Conservation (phyloP, 306 rosid species). For the Lupinus albus region DNA sequence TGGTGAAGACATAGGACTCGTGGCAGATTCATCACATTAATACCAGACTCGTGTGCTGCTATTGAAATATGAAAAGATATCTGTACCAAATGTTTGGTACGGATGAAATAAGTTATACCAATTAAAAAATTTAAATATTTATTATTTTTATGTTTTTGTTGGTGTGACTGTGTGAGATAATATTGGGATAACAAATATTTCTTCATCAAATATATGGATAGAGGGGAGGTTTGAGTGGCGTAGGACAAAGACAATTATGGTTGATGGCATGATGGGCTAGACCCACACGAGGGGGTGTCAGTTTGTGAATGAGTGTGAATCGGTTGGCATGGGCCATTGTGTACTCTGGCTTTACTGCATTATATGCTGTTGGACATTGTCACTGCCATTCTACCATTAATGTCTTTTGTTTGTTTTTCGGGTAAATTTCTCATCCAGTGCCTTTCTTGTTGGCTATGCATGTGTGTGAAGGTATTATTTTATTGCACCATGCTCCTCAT, state of each 20-base stretch:
- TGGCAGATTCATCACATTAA: neutral
- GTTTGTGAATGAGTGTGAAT: neutral
- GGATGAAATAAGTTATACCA: too few species aligned
- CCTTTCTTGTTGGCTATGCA: neutral
- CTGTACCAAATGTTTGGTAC: too few species aligned
- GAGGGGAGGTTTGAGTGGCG: neutral
- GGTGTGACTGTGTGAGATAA: too few species aligned
- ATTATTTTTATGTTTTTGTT: too few species aligned
- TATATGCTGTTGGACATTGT: neutral
- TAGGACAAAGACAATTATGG: neutral
- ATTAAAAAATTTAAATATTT: too few species aligned
- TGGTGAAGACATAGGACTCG: neutral
- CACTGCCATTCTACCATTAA: neutral
- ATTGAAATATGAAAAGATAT: too few species aligned
- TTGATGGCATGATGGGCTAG: neutral
- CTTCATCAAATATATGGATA: too few species aligned
- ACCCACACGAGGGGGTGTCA: constrained; percentile 24
- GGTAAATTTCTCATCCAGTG: neutral
- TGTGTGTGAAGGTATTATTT: neutral
- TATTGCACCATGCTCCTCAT: neutral
- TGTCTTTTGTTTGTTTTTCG: neutral
- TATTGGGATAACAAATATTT: too few species aligned
- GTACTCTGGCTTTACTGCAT: neutral
- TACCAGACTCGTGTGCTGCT: constrained; percentile 6
- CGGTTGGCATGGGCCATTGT: constrained; percentile 1